Percentiles rank a stretch among this genome's conserved stretches.
Conservation (phyloP, 208 protist genomes). For the Leishmania tropica region DNA sequence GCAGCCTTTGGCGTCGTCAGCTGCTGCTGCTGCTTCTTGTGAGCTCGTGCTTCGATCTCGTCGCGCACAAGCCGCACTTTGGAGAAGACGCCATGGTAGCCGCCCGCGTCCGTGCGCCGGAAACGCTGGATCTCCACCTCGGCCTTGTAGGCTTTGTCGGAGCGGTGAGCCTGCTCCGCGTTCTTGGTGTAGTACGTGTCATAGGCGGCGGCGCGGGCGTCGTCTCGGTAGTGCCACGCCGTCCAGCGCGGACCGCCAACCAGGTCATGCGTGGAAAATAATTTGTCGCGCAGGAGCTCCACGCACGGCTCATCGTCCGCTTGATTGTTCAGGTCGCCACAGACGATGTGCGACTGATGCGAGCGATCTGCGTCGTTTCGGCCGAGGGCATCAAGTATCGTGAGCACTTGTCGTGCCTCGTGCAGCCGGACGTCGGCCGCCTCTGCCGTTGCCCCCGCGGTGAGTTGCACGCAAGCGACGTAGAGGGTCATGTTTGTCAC, state of each 20-base stretch:
- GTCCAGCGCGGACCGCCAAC: slow-evolving; percentile 87
- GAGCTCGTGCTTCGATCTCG: slow-evolving; percentile 13
- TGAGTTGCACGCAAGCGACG: slow-evolving; percentile 76
- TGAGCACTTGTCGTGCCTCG: slow-evolving; percentile 66
- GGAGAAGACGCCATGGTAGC: slow-evolving; percentile 36
- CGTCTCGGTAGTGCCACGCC: slow-evolving; percentile 69
- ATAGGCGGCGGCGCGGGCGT: slow-evolving; percentile 27
- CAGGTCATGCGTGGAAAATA: slow-evolving; percentile 86
- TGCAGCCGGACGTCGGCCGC: slow-evolving; percentile 54
- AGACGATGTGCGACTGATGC: slow-evolving; percentile 64
- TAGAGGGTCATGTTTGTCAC: slow-evolving; percentile 84
- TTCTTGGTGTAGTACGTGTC: slow-evolving; percentile 48
- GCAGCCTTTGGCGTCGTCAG: background rate
- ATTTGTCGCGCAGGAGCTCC: slow-evolving; percentile 54
- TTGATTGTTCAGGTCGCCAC: slow-evolving; percentile 83
- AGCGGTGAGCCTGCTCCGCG: slow-evolving; percentile 34
- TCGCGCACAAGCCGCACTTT: slow-evolving; percentile 36
- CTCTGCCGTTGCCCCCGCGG: slow-evolving; percentile 56
- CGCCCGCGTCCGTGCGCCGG: slow-evolving; percentile 10
- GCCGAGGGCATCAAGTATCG: slow-evolving; percentile 60
- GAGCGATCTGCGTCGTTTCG: slow-evolving; percentile 68
- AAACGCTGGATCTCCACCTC: slow-evolving; percentile 52
- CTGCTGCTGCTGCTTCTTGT: slow-evolving; percentile 7
- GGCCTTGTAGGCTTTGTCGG: slow-evolving; percentile 33
- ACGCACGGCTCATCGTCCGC: slow-evolving; percentile 80